Base-by-base conservation (phyloP, 2,329 filamentous ascomycete species). In the Hypoxylon sp. region DNA sequence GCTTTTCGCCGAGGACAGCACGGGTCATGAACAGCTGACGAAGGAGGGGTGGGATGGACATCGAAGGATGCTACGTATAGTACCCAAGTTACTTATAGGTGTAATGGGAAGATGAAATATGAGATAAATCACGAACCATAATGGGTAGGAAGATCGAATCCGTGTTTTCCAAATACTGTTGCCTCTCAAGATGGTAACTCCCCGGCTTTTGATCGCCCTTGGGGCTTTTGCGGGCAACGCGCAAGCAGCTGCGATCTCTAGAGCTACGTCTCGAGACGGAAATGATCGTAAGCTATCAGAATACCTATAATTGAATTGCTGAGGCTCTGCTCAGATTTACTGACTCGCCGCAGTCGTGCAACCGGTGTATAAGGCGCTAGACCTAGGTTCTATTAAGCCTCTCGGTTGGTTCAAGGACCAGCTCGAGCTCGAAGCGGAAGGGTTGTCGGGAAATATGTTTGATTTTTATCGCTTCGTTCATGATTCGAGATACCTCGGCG, bases 391-490 rank as follows among this genome's bases (percentile, higher is more conserved):
- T 9, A 30, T 63, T 21, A 59, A 61, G 32, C 60, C 61, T 2
- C 40, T 57, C 1, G 61, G 61, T 8, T 64, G 61, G 61, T 54
- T 64, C 15, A 51, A 49, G 21, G 61, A 61, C 29, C 60, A 64
- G 57, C 55, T 64, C 8, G 45, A 63, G 41, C 50, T 62, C 11
- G 60, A 60, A 32, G 56, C 62, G 6, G 46, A 47, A 5, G 62
- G 62, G 0, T 36, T 64, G 13, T 54, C 55, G 3, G 60, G 62
- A 5, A 54, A 64, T 23, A 55, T 77, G 57, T 71, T 75, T 59
- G 77, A 81, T 29, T 83, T 83, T 60, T 83, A 80, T 63, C 71
- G 71, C 21, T 78, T 75, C 56, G 78, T 83, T 15, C 68, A 72
- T 5, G 63, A 80, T 44, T 75, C 72, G 4, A 69, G 67, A 4